Evolutionary conservation across 2,329 filamentous ascomycete species (phyloP).

Genomic region (Scopulariopsis brevicaulis): DNA sequence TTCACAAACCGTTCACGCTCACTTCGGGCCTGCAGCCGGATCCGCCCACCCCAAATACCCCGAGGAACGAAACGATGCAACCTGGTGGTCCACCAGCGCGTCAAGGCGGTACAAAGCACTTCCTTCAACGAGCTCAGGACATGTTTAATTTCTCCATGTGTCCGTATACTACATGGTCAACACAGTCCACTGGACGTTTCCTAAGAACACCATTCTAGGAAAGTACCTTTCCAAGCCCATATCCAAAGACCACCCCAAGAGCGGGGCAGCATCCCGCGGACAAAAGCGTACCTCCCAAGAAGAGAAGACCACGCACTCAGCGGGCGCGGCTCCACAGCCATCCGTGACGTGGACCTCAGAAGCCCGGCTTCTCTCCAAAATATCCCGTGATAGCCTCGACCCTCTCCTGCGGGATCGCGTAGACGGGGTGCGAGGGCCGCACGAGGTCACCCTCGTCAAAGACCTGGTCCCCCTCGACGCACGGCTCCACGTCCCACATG

Average conservation of each 20-base stretch:
- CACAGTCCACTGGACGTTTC: background rate
- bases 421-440: conserved; percentile 60
- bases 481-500: conserved; percentile 33
- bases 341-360: conserved; percentile 18
- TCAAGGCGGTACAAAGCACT: background rate
- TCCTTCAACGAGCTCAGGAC: background rate
- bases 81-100: background rate
- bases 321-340: background rate
- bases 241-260: background rate
- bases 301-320: too few species aligned
- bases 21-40: too few species aligned
- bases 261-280: background rate
- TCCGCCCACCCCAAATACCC: too few species aligned
- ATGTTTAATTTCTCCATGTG: background rate
- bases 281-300: background rate
- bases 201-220: background rate
- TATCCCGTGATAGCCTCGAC: conserved; percentile 49
- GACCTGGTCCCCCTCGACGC: conserved; percentile 44
- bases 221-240: background rate
- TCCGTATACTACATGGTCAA: background rate
- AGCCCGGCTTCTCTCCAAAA: conserved; percentile 41
- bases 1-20: too few species aligned
- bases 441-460: conserved; percentile 57
- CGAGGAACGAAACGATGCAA: too few species aligned
- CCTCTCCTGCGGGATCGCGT: conserved; percentile 57